Base-by-base conservation (phyloP, 352 stramenopile genomes). In the Phytophthora meadii region DNA sequence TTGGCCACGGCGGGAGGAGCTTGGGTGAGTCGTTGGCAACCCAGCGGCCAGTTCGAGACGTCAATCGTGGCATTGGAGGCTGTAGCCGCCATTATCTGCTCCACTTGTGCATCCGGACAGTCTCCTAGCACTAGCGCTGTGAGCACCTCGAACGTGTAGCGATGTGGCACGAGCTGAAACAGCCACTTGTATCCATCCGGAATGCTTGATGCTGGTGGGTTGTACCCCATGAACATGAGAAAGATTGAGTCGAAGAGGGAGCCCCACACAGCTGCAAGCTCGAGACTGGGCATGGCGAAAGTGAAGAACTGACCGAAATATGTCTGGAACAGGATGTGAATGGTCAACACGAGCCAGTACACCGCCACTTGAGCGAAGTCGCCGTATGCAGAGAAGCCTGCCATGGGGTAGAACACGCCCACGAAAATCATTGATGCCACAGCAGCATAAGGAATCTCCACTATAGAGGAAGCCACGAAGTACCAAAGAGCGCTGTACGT, bases 401-500 rank as follows among this genome's bases (percentile, higher is more conserved):
- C 84, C 36, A 90, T 77, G 37, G 88, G 92, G 63, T 95, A 95
- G 68, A 94, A 95, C 3, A 74, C 61, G 14, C 59, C 30, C 28
- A 75, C 61, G 37, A 89, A 84, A 34, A 92, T 59, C 34, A 84
- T 24, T 0, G 64, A 89, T 24, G 88, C 61, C 24, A 83, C 51
- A 9, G 90, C 45, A 42, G 93, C 76, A 63, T 93, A 97, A 3
- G 89, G 84, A 36, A 95, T 68, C 72, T 98, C 92, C 30, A 87
- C 74, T 7, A 97, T 27, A 17, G 81, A 88, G 24, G 87, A 91
- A 9, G 88, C 76, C 2, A 93, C 63, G 48, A 84, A 86, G 62
- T 98, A 94, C 64, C 89, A 87, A n/a, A 84, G 44, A 30, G 84
- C 66, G 49, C 84, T 84, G 63, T 98, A 98, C 56, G 96, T 98